phyloP scores from a whole-genome alignment of 164 flowering plant species.

The Stephania japonica region DNA sequence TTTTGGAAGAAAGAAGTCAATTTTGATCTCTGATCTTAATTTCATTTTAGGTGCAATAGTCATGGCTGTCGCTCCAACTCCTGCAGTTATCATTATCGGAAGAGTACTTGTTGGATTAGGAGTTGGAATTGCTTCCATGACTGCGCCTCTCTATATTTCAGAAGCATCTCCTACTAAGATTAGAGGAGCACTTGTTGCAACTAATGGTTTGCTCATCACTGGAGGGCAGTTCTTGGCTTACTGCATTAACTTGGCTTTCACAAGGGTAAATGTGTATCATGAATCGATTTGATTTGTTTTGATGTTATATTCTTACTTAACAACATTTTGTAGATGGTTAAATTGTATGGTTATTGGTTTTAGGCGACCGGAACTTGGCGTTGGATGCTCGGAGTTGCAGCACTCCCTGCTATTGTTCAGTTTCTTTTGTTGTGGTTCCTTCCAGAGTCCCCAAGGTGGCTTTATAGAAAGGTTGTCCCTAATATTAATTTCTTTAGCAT shows the following conservation, averaged over 20 bases:
- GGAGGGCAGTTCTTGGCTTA: constrained; percentile 84
- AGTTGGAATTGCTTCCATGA: constrained; percentile 96
- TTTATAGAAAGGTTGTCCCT: constrained; percentile 54
- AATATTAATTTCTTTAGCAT: too few species aligned
- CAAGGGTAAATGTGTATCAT: constrained; percentile 32
- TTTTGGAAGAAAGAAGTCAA: constrained; percentile 54
- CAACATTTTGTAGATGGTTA: background rate
- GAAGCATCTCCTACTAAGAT: constrained; percentile 87
- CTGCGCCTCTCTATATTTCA: constrained; percentile 82
- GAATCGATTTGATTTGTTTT: background rate
- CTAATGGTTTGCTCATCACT: constrained; percentile 73
- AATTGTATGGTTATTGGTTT: constrained; percentile 8
- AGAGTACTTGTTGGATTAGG: constrained; percentile 82
- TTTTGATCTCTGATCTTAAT: constrained; percentile 58
- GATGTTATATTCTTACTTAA: too few species aligned
- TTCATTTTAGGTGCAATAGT: constrained; percentile 72
- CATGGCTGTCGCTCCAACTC: constrained; percentile 64
- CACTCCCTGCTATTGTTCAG: constrained; percentile 66
- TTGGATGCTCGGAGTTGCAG: constrained; percentile 95
- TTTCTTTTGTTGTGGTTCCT: constrained; percentile 59
- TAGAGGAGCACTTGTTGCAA: constrained; percentile 85
- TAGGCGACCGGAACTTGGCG: constrained; percentile 77
- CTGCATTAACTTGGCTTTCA: constrained; percentile 68
- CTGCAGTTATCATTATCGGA: constrained; percentile 58
- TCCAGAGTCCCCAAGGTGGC: constrained; percentile 95